Evolutionary conservation across 257 asterid species (phyloP).

Genomic region (Echium plantagineum): DNA sequence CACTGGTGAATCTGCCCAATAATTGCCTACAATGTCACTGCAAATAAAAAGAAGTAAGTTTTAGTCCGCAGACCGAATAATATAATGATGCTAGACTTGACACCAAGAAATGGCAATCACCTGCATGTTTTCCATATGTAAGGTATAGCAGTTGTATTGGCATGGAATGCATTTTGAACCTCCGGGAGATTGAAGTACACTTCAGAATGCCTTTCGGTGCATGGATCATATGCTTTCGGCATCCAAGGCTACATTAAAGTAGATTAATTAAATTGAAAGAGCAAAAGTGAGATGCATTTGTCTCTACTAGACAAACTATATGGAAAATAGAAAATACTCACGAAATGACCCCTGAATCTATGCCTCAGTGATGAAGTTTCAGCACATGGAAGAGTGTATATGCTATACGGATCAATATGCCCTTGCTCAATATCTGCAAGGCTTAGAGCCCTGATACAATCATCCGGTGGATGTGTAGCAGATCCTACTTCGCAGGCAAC

Average conservation of each 20-base stretch:
- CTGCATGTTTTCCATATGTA: slow-evolving; percentile 94
- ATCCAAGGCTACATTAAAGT: slow-evolving; percentile 68
- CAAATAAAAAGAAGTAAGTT: slow-evolving; percentile 13
- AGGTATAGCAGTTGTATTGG: slow-evolving; percentile 55
- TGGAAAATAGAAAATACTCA: slow-evolving; percentile 26
- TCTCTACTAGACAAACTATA: not conserved
- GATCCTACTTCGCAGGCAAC: slow-evolving; percentile 58
- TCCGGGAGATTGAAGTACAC: slow-evolving; percentile 73
- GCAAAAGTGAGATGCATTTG: not conserved
- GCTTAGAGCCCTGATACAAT: slow-evolving; percentile 42
- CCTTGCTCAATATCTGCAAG: slow-evolving; percentile 70
- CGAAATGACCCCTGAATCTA: slow-evolving; percentile 67
- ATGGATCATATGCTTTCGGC: slow-evolving; percentile 89
- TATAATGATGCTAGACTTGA: slow-evolving; percentile 5
- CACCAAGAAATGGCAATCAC: slow-evolving; percentile 19
- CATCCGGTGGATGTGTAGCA: slow-evolving; percentile 68
- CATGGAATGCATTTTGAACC: slow-evolving; percentile 86
- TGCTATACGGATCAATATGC: slow-evolving; percentile 79
- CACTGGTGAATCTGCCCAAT: slow-evolving; percentile 85
- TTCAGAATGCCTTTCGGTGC: slow-evolving; percentile 66
- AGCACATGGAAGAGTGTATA: slow-evolving; percentile 70
- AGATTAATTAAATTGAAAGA: not conserved
- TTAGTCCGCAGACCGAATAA: not conserved
- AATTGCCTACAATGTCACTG: slow-evolving; percentile 67
- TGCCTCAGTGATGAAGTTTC: slow-evolving; percentile 41